Evolutionary conservation across 345 rosid species (phyloP), one percentile per base, ranked within the genome.

Genomic region (Psidium friedrichsthalianum): DNA sequence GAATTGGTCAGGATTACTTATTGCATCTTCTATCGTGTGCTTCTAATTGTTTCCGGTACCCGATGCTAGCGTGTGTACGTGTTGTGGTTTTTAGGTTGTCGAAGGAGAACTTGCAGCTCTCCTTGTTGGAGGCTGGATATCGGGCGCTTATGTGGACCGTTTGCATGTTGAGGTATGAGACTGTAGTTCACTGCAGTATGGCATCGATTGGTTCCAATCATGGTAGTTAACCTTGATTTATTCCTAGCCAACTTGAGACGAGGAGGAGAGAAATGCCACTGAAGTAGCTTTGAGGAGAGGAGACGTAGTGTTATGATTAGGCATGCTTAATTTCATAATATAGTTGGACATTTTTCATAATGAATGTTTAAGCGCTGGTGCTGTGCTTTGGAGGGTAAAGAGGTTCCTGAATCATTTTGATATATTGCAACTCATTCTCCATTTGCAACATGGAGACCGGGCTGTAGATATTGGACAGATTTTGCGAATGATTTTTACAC

Each of bases 61-160:
- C 24, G 80, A 69, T 36, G 80, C 80, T 69, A 69, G 47, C 47
- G 42, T 36, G 80, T 69, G 47, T 18, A 21, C 80, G 44, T 32
- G 44, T 32, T 69, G 78, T 69, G 78, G 44, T 36, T 69, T 36
- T 29, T 83, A 97, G 99, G 99, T 97, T 85, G 99, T 97, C 86
- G 99, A 97, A 92, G 99, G 98, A 58, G 88, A 91, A 86, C 96
- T 93, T 49, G 92, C 99, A 3, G 99, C 98, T 85, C 86, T 93
- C 84, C 90, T 89, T n/a, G 97, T 95, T 86, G 97, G 98, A 83
- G 93, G 90, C 82, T 97, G 99, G 99, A 95, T 95, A 83, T 95
- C 98, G 5, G 92, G 93, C 53, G 95, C 98, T 82, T 97, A 91
- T 90, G 93, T 89, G 86, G 99, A 95, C 91, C 98, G 98, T 84